These are phyloP conservation scores for Sclerotinia subarctica DNA, from an alignment of 2,329 filamentous ascomycete genomes.

Conservation along the genomic window DNA sequence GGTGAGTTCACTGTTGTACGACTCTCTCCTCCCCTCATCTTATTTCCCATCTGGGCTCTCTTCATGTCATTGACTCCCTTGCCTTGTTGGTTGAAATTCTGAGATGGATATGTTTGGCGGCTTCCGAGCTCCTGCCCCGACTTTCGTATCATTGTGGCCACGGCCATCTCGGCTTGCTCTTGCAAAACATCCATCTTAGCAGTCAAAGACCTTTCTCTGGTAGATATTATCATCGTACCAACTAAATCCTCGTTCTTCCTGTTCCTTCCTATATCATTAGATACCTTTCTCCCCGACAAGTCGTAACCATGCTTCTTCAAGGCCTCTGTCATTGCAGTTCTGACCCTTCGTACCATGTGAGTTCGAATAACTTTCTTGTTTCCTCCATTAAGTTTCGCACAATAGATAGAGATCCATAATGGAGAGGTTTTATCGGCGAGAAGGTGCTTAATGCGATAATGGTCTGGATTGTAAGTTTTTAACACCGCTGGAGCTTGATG, in stretches of 20 bases:
- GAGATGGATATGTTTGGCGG: not conserved
- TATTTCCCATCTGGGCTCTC: not conserved
- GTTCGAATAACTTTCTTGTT: constrained; percentile 47
- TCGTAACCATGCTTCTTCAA: constrained; percentile 47
- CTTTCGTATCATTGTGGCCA: constrained; percentile 16
- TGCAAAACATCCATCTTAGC: constrained; percentile 32
- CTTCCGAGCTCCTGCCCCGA: not conserved
- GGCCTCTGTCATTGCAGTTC: constrained; percentile 45
- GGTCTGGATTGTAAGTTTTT: not conserved
- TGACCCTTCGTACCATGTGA: constrained; percentile 44
- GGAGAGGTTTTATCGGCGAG: constrained; percentile 28
- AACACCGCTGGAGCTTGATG: not conserved
- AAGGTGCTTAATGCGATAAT: constrained; percentile 13
- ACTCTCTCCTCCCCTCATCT: not conserved
- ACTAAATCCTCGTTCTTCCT: constrained; percentile 38
- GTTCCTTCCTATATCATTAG: constrained; percentile 8
- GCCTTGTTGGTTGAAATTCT: not conserved
- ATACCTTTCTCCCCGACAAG: constrained; percentile 30
- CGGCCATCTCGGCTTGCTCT: constrained; percentile 30
- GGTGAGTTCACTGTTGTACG: not conserved
- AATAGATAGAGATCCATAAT: constrained; percentile 48
- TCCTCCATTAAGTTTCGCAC: constrained; percentile 33
- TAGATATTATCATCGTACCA: constrained; percentile 41
- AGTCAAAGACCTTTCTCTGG: constrained; percentile 28
- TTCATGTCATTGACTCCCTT: not conserved